Evolutionary conservation across 1,284 basidiomycete species (phyloP).

Genomic region (Ceratobasidium sp.): DNA sequence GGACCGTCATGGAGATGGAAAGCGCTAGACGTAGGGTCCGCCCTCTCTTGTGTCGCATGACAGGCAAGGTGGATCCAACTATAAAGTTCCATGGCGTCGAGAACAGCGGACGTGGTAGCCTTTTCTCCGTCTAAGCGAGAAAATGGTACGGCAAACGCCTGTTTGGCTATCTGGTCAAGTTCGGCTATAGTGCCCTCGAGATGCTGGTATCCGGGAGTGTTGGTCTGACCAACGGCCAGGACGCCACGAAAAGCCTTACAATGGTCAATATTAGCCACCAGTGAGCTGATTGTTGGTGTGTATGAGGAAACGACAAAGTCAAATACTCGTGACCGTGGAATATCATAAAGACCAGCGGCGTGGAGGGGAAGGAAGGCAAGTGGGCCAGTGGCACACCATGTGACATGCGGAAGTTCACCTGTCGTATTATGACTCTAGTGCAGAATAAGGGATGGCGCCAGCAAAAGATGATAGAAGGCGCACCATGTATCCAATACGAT

Average conservation of each 20-base stretch:
- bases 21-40: too few species aligned
- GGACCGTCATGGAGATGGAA: too few species aligned
- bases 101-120: neutral
- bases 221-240: neutral
- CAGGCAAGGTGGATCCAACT: too few species aligned
- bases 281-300: neutral
- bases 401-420: conserved; percentile 6
- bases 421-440: neutral
- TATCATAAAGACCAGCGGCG: neutral
- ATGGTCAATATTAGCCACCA: neutral
- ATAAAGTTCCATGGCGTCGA: neutral
- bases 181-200: neutral
- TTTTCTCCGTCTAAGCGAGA: neutral
- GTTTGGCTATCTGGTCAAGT: neutral
- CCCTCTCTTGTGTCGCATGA: too few species aligned
- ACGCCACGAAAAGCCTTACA: neutral
- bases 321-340: neutral
- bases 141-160: neutral
- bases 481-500: neutral
- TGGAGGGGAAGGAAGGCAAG: conserved; percentile 18
- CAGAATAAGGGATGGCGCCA: too few species aligned
- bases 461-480: too few species aligned
- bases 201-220: neutral
- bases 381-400: conserved; percentile 22
- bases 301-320: conserved; percentile 27